These are phyloP conservation scores for Scleroderma citrinum DNA, from an alignment of 768 basidiomycete genomes.

Conservation along the genomic window DNA sequence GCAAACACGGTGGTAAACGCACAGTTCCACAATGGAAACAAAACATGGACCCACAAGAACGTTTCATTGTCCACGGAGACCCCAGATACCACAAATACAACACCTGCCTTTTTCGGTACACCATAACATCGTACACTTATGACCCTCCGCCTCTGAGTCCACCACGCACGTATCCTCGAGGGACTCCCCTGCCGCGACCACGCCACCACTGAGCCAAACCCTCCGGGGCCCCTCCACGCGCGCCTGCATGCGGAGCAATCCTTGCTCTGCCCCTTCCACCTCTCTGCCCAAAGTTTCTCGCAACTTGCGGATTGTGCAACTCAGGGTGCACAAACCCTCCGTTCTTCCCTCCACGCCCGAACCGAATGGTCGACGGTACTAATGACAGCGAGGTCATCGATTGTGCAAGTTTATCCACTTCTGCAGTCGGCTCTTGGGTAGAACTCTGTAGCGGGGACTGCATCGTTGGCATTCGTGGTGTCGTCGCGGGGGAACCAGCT, in stretches of 20 bases:
- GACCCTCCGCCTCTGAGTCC: constrained; percentile 9
- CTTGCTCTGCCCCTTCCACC: constrained; percentile 28
- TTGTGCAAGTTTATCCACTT: constrained; percentile 44
- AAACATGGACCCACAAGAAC: constrained; percentile 18
- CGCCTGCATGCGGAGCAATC: constrained; percentile 19
- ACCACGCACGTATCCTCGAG: constrained; percentile 11
- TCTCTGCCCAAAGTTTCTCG: constrained; percentile 21
- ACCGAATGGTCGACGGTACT: constrained; percentile 63
- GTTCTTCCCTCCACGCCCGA: constrained; percentile 62
- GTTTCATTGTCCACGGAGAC: constrained; percentile 13
- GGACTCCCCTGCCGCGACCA: constrained; percentile 7
- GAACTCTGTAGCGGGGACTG: constrained; percentile 17
- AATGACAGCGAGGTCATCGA: constrained; percentile 47
- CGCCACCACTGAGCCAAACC: background rate
- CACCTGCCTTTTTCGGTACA: constrained; percentile 14
- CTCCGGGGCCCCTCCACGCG: constrained; percentile 4
- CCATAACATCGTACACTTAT: constrained; percentile 11
- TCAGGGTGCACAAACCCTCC: constrained; percentile 43
- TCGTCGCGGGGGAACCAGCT: constrained; percentile 15
- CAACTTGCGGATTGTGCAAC: constrained; percentile 27
- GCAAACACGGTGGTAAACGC: background rate
- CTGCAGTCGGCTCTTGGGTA: constrained; percentile 11
- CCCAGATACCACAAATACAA: constrained; percentile 17
- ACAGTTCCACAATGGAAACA: background rate
- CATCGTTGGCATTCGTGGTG: constrained; percentile 10